Percentiles rank a stretch among this genome's conserved stretches.
Conservation (phyloP, 805 yeast genomes). For the Grigorovia yakushimaensis region DNA sequence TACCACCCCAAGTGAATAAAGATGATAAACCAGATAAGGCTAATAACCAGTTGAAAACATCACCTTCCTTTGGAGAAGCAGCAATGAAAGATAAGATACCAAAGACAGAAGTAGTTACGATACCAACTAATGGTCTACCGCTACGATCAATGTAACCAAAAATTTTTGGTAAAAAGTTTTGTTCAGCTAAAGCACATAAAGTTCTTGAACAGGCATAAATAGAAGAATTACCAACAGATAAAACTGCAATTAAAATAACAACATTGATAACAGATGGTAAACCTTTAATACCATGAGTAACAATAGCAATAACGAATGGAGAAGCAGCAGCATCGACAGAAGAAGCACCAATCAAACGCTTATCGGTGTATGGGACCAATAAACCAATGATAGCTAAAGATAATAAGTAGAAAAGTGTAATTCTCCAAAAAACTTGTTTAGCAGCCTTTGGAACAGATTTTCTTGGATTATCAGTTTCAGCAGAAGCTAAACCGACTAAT, state of each 20-base stretch:
- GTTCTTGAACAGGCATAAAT: slow-evolving; percentile 64
- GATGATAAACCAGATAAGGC: slow-evolving; percentile 57
- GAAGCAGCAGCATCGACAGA: slow-evolving; percentile 57
- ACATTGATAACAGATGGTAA: slow-evolving; percentile 59
- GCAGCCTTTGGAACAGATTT: slow-evolving; percentile 42
- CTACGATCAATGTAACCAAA: slow-evolving; percentile 53
- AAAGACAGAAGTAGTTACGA: slow-evolving; percentile 39
- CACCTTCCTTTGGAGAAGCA: slow-evolving; percentile 41
- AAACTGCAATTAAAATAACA: slow-evolving; percentile 54
- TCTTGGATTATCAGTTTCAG: slow-evolving; percentile 40
- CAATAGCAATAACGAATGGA: slow-evolving; percentile 69
- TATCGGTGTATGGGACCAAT: slow-evolving; percentile 37
- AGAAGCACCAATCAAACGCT: slow-evolving; percentile 37
- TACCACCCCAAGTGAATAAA: slow-evolving; percentile 54
- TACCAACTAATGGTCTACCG: slow-evolving; percentile 59
- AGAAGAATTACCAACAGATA: slow-evolving; percentile 67
- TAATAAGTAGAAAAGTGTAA: slow-evolving; percentile 37
- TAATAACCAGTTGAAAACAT: slow-evolving; percentile 54
- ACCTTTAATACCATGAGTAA: slow-evolving; percentile 52
- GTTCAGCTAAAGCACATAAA: slow-evolving; percentile 50
- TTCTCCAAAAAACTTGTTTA: slow-evolving; percentile 49
- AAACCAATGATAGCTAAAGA: slow-evolving; percentile 38
- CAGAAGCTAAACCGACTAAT: slow-evolving; percentile 41
- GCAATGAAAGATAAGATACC: slow-evolving; percentile 53
- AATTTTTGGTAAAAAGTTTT: slow-evolving; percentile 51